A percentile compares a stretch with the other conserved stretches of the same genome.
phyloP scores from a whole-genome alignment of 2,329 filamentous ascomycete genomes.

The Didymella sp. region DNA sequence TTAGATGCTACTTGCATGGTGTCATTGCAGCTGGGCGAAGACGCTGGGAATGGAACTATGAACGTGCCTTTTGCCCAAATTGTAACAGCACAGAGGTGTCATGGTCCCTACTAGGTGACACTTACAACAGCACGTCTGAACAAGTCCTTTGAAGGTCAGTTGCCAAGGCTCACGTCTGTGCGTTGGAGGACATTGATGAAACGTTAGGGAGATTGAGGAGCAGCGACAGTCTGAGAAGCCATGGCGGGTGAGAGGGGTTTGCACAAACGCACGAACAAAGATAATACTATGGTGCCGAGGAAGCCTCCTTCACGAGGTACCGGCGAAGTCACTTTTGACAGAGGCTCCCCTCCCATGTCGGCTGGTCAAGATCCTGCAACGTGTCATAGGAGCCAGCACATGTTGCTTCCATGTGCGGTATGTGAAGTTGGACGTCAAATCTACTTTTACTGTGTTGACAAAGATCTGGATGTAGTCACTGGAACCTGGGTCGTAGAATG shows the following conservation, averaged over 20 bases:
- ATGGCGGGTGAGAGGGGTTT: too few species aligned
- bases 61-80: too few species aligned
- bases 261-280: neutral
- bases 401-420: too few species aligned
- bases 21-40: too few species aligned
- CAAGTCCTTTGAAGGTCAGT: neutral
- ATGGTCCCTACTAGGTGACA: too few species aligned
- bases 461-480: neutral
- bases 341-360: neutral
- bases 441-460: neutral
- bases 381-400: neutral
- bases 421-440: too few species aligned
- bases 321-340: neutral
- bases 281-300: neutral
- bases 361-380: neutral
- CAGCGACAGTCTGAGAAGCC: neutral
- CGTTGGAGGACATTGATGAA: neutral
- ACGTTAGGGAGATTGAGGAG: neutral
- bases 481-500: too few species aligned
- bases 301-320: neutral
- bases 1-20: too few species aligned
- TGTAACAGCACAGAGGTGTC: too few species aligned
- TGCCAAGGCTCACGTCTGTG: neutral
- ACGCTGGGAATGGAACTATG: too few species aligned
- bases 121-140: too few species aligned